These are phyloP conservation scores for Thelonectria blattea DNA, from an alignment of 2,329 filamentous ascomycete species.

Conservation along the genomic window DNA sequence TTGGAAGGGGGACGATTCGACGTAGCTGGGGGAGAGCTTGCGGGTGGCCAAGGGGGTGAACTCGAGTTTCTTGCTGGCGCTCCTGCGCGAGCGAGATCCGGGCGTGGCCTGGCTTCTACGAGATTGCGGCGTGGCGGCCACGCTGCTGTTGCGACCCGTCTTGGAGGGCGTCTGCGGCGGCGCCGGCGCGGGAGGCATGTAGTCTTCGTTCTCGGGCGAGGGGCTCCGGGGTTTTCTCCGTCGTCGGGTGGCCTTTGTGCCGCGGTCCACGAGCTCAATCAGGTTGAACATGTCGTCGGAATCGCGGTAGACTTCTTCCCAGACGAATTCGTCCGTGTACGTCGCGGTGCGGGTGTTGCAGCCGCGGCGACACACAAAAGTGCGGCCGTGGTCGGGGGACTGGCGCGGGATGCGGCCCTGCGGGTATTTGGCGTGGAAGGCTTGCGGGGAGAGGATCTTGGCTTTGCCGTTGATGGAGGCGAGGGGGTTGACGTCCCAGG, in stretches of 20 bases:
- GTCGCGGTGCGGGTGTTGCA: conserved; percentile 88
- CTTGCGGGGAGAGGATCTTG: conserved; percentile 73
- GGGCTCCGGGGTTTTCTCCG: conserved; percentile 41
- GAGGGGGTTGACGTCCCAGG: conserved; percentile 86
- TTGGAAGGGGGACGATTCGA: conserved; percentile 87
- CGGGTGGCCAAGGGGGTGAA: conserved; percentile 96
- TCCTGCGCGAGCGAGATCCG: conserved; percentile 44
- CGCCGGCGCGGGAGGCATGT: conserved; percentile 41
- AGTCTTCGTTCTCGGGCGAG: conserved; percentile 41
- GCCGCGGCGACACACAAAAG: conserved; percentile 87
- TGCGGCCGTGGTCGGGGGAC: conserved; percentile 79
- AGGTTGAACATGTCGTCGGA: conserved; percentile 68
- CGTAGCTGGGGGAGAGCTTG: conserved; percentile 75
- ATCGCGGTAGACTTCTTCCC: conserved; percentile 84
- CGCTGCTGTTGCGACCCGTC: conserved; percentile 34
- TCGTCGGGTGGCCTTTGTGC: conserved; percentile 70
- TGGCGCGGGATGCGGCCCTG: conserved; percentile 75
- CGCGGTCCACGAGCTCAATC: conserved; percentile 69
- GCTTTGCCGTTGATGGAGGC: conserved; percentile 91
- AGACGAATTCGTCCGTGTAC: conserved; percentile 90
- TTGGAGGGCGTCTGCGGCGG: conserved; percentile 48
- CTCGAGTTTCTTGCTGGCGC: conserved; percentile 74
- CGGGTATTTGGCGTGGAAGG: conserved; percentile 74
- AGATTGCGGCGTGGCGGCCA: conserved; percentile 41
- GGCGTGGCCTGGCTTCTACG: conserved; percentile 40